Percentiles rank a stretch among this genome's conserved stretches.
Conservation (phyloP, 306 rosid genomes). For the Casuarina equisetifolia region DNA sequence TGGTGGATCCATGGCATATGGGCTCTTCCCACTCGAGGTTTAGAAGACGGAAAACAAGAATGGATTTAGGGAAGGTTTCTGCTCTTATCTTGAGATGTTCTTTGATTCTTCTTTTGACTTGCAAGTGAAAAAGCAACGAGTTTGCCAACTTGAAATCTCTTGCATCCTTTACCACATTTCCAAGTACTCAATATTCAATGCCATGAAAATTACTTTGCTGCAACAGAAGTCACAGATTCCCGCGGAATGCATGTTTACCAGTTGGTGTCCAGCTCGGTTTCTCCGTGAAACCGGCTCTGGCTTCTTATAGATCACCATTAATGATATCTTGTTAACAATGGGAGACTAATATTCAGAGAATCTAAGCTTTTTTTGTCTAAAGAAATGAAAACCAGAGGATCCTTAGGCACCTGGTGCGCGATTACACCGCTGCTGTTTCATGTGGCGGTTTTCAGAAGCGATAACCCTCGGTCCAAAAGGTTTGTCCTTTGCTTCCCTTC, state of each 20-base stretch:
- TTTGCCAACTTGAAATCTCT: background rate
- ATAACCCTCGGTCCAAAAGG: conserved; percentile 9
- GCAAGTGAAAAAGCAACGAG: conserved; percentile 10
- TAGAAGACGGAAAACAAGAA: conserved; percentile 12
- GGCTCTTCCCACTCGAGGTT: background rate
- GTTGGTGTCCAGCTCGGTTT: background rate
- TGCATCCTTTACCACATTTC: conserved; percentile 22
- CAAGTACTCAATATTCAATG: conserved; percentile 18
- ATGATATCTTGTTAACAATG: no score
- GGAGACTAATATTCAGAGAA: no score
- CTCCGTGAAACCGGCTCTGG: background rate
- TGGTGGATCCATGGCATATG: conserved; percentile 29
- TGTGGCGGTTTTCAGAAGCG: conserved; percentile 27
- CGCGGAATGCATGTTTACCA: background rate
- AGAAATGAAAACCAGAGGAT: conserved; percentile 6
- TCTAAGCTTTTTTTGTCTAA: no score
- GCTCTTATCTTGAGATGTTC: conserved; percentile 6
- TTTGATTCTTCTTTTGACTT: conserved; percentile 22
- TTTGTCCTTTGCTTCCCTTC: conserved; percentile 34
- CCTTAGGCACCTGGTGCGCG: conserved; percentile 55
- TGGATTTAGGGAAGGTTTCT: conserved; percentile 20
- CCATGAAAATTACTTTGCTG: no score
- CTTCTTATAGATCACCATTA: no score
- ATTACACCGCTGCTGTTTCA: conserved; percentile 33
- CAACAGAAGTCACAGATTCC: background rate